Evolutionary conservation across 495 filamentous ascomycete species (phyloP).

Genomic region (Baudoinia panamericana): DNA sequence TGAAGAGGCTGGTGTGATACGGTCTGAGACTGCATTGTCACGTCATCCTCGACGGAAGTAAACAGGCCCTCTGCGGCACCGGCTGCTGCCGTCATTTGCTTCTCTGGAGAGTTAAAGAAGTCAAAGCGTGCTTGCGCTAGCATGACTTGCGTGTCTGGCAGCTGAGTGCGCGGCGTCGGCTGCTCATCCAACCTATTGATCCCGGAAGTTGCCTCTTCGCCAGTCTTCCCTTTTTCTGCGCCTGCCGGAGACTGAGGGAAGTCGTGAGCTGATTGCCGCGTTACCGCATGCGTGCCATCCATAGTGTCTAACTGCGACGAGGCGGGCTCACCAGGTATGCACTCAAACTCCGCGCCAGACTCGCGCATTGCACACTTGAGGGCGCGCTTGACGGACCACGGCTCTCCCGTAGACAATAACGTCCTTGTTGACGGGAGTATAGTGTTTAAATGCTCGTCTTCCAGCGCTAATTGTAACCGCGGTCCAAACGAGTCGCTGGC

Average conservation of each 20-base stretch:
- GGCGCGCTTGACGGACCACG: constrained; percentile 4
- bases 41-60: not conserved
- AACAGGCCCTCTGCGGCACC: not conserved
- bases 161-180: constrained; percentile 7
- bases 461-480: constrained; percentile 10
- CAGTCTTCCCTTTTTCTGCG: not conserved
- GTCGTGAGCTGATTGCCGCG: not conserved
- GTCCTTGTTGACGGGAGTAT: not conserved
- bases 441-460: constrained; percentile 12
- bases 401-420: not conserved
- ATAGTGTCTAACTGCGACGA: constrained; percentile 5
- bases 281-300: not conserved
- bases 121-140: constrained; percentile 15
- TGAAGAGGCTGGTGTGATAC: constrained; percentile 2
- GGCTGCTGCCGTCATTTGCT: not conserved
- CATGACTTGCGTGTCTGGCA: constrained; percentile 13
- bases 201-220: not conserved
- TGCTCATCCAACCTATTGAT: not conserved
- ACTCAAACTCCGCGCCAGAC: constrained; percentile 2
- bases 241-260: not conserved
- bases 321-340: constrained; percentile 1
- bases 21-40: not conserved
- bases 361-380: constrained; percentile 2
- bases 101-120: constrained; percentile 10
- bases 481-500: constrained; percentile 13